These are phyloP conservation scores for Kuraishia capsulata DNA, from an alignment of 805 yeast species.

Conservation along the genomic window DNA sequence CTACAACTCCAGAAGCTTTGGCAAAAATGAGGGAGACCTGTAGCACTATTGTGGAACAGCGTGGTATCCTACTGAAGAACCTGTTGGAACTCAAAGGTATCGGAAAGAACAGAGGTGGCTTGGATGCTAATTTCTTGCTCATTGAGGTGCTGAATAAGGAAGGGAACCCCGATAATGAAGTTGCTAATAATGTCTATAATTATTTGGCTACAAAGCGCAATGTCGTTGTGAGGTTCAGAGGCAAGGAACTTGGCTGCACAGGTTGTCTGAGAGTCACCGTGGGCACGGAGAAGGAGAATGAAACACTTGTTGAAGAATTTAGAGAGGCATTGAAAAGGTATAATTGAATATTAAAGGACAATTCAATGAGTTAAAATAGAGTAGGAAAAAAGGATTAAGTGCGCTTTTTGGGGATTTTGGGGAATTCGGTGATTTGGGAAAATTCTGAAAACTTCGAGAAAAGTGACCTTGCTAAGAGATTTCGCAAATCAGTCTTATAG, in stretches of 20 bases:
- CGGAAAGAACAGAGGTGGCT: slow-evolving; percentile 72
- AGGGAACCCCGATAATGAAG: slow-evolving; percentile 57
- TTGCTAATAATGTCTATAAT: slow-evolving; percentile 61
- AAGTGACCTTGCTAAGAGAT: too few species aligned
- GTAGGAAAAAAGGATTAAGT: not conserved
- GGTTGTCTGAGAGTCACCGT: slow-evolving; percentile 85
- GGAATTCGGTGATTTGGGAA: too few species aligned
- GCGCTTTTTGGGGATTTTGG: too few species aligned
- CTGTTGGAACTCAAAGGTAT: slow-evolving; percentile 52
- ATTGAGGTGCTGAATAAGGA: slow-evolving; percentile 55
- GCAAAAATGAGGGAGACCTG: slow-evolving; percentile 49
- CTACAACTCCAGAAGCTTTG: slow-evolving; percentile 53
- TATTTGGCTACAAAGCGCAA: slow-evolving; percentile 61
- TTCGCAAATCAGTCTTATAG: too few species aligned
- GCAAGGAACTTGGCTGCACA: slow-evolving; percentile 77
- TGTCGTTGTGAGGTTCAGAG: slow-evolving; percentile 88
- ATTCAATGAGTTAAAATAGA: too few species aligned
- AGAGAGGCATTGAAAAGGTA: not conserved
- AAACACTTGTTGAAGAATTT: slow-evolving; percentile 30
- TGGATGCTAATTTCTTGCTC: slow-evolving; percentile 80
- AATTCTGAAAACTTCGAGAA: too few species aligned
- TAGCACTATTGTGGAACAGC: slow-evolving; percentile 40
- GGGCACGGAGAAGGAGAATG: slow-evolving; percentile 77
- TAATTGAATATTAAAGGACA: too few species aligned
- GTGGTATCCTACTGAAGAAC: slow-evolving; percentile 41